Percentiles rank a stretch among this genome's conserved stretches.
Evolutionary conservation across 345 rosid genomes (phyloP).

Genomic region (Pelargonium nanum): DNA sequence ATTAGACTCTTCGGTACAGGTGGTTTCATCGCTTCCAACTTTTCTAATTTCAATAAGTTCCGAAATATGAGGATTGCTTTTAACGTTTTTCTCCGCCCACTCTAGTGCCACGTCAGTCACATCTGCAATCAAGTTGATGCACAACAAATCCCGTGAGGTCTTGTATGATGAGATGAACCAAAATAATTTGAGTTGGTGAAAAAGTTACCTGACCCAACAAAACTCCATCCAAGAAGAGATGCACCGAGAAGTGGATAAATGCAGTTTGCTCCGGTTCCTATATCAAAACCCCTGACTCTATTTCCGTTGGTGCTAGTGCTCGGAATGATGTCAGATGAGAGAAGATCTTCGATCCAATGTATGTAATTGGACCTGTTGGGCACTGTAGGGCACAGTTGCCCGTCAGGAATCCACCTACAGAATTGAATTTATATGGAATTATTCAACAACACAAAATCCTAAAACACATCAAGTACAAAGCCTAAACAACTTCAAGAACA

Average conservation of each 20-base stretch:
- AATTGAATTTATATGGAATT: slow-evolving; percentile 1
- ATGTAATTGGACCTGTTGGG: slow-evolving; percentile 88
- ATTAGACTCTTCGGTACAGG: slow-evolving; percentile 11
- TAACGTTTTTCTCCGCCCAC: slow-evolving; percentile 79
- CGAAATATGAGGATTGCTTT: slow-evolving; percentile 54
- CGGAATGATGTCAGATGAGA: slow-evolving; percentile 49
- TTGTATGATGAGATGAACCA: background rate
- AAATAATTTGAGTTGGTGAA: background rate
- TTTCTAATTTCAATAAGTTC: slow-evolving; percentile 60
- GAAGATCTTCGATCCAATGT: slow-evolving; percentile 89
- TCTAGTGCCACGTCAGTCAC: slow-evolving; percentile 71
- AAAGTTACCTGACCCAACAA: slow-evolving; percentile 64
- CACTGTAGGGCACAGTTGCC: slow-evolving; percentile 90
- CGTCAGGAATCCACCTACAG: slow-evolving; percentile 92
- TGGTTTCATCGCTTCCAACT: slow-evolving; percentile 23
- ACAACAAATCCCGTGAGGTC: slow-evolving; percentile 4
- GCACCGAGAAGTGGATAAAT: slow-evolving; percentile 93
- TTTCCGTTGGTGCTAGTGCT: slow-evolving; percentile 13
- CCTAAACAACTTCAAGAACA: background rate
- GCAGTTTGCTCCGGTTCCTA: slow-evolving; percentile 92
- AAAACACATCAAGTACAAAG: background rate
- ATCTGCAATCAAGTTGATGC: slow-evolving; percentile 39
- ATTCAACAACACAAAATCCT: background rate
- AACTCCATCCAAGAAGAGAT: slow-evolving; percentile 70
- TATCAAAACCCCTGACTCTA: slow-evolving; percentile 73